Base-by-base conservation (phyloP, 129 eudicot genomes). In the Centrapalus pauciflorus region DNA sequence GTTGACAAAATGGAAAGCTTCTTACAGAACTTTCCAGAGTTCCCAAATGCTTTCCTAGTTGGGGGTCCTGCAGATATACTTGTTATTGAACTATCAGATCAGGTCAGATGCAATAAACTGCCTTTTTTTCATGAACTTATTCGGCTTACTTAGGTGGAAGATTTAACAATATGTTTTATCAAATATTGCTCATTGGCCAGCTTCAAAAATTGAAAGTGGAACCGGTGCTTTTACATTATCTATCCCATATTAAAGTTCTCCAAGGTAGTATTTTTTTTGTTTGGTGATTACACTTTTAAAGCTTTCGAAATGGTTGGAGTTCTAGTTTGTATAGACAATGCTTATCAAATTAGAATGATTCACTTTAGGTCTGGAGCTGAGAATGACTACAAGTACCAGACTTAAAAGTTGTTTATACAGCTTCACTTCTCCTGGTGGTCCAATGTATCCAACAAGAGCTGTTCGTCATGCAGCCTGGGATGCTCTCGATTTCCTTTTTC, bases 401-500 rank as follows among this genome's bases (percentile, higher is more conserved):
- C 85, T 93, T 61, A 93, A 85, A 73, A 82, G 95, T 8, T 85
- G 96, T 67, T 78, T 93, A 81, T 93, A 93, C 73, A 93, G 99
- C 83, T 89, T 93, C 77, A 89, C 99, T 13, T 86, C 99, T 64
- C 99, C 99, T 3, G 99, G 99, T 78, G 99, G 95, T 48, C 99
- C 96, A 14, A 89, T 86, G 92, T 88, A 93, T 72, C 99, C 99
- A 48, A 93, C 99, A 50, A 76, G 99, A 82, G 86, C 86, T 68
- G 96, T 93, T 77, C 99, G 99, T 48, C 99, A 93, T 82, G 95
- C 99, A 48, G 96, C 99, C 64, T 88, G 99, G 99, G 95, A 82
- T 57, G 95, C 99, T 5, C 72, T 93, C 28, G 92, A 93, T 73
- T 81, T 87, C 33, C 95, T 93, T 61, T 93, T 88, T 35, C 96